These are phyloP conservation scores for Chlamydomonas eustigma DNA, from an alignment of 139 green algal genomes.

Conservation along the genomic window DNA sequence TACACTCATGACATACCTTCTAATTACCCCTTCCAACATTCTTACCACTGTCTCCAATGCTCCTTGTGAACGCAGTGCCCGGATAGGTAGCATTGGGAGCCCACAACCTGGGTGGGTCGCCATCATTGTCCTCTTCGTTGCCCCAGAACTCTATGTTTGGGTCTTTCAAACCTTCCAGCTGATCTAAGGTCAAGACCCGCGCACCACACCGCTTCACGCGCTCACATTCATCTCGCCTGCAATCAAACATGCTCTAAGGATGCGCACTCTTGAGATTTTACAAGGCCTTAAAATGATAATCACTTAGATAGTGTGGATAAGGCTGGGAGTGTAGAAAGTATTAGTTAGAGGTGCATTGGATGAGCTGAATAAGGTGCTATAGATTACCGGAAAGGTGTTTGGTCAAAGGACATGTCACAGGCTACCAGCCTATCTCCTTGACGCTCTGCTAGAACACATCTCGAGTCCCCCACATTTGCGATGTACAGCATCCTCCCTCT, in stretches of 20 bases:
- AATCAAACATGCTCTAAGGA: no score
- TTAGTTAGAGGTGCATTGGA: no score
- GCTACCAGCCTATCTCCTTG: constrained; percentile 40
- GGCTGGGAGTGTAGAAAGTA: no score
- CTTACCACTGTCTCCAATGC: constrained; percentile 81
- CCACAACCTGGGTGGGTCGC: constrained; percentile 92
- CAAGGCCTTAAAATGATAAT: no score
- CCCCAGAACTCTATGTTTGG: constrained; percentile 2
- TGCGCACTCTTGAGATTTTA: no score
- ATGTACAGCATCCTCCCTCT: constrained; percentile 61
- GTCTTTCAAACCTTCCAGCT: constrained; percentile 77
- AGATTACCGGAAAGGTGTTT: constrained; percentile 80
- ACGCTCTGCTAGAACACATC: constrained; percentile 75
- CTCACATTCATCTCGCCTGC: constrained; percentile 82
- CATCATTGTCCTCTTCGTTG: constrained; percentile 51
- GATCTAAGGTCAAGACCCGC: constrained; percentile 88
- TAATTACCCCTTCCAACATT: no score
- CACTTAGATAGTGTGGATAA: no score
- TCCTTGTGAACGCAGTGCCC: constrained; percentile 93
- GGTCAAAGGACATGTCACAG: constrained; percentile 70
- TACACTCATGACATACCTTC: no score
- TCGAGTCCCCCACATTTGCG: constrained; percentile 91
- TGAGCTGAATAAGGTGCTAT: no score
- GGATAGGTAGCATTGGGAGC: constrained; percentile 77
- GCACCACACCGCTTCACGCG: constrained; percentile 80